These are phyloP conservation scores for Mariannaea sp. DNA, from an alignment of 2,329 filamentous ascomycete species.

Conservation along the genomic window DNA sequence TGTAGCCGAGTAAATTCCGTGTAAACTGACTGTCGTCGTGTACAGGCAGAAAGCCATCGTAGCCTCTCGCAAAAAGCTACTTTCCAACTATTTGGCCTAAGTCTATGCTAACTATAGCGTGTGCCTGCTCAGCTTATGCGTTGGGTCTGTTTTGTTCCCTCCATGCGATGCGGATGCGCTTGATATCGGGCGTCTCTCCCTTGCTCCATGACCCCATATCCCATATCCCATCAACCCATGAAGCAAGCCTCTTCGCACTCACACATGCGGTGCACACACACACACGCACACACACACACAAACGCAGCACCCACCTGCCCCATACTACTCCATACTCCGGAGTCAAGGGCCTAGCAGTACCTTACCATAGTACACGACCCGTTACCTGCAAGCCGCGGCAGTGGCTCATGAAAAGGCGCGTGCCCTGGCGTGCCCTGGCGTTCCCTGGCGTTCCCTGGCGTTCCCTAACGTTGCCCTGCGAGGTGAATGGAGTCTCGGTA, in stretches of 20 bases:
- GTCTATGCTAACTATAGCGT: too few relatives aligned
- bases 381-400: not conserved
- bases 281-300: too few relatives aligned
- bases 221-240: not conserved
- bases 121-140: too few relatives aligned
- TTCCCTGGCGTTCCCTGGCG: too few relatives aligned
- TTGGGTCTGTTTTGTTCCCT: not conserved
- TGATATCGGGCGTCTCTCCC: not conserved
- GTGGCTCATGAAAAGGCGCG: not conserved
- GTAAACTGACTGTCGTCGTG: too few relatives aligned
- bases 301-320: slow-evolving; percentile 5
- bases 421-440: not conserved
- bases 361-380: not conserved
- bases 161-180: not conserved
- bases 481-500: slow-evolving; percentile 11
- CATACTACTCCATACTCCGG: slow-evolving; percentile 9
- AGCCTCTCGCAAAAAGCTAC: too few relatives aligned
- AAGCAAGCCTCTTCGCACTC: too few relatives aligned
- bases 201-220: slow-evolving; percentile 9
- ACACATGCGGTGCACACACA: too few relatives aligned
- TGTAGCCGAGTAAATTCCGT: too few relatives aligned
- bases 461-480: slow-evolving; percentile 5
- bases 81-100: too few relatives aligned
- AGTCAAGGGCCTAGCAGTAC: not conserved
- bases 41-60: too few relatives aligned